A percentile compares a stretch with the other conserved stretches of the same genome.
phyloP scores from a whole-genome alignment of 805 yeast species.

The Metschnikowia koreensis region DNA sequence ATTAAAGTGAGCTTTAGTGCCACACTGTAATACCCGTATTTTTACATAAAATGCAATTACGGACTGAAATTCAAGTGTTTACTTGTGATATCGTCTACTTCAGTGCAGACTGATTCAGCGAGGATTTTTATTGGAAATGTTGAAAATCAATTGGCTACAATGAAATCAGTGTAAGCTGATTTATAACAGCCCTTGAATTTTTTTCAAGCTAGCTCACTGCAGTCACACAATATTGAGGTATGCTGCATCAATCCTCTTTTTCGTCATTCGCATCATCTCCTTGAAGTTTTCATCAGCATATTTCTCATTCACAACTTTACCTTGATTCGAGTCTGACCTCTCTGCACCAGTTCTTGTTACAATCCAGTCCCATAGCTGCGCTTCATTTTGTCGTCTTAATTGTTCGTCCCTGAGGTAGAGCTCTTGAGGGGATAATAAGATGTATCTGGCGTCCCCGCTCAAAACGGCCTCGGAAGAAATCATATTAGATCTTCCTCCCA shows the following conservation, averaged over 20 bases:
- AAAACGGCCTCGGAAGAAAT: background rate
- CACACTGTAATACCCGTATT: too few species aligned
- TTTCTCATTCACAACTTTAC: background rate
- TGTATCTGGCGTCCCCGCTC: slow-evolving; percentile 1
- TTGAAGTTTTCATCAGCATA: slow-evolving; percentile 12
- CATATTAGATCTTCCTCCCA: background rate
- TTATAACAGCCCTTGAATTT: background rate
- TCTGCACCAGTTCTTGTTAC: slow-evolving; percentile 10
- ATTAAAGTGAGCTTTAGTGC: too few species aligned
- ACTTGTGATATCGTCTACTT: too few species aligned
- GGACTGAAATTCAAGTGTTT: too few species aligned
- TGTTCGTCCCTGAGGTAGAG: slow-evolving; percentile 9
- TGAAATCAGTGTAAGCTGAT: background rate
- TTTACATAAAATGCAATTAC: too few species aligned
- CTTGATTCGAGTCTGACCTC: background rate
- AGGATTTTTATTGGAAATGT: too few species aligned
- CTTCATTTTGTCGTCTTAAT: slow-evolving; percentile 6
- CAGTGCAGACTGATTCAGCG: too few species aligned
- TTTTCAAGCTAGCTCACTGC: background rate
- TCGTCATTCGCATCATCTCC: slow-evolving; percentile 18
- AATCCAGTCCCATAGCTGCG: slow-evolving; percentile 20
- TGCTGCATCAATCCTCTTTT: slow-evolving; percentile 14
- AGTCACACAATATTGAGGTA: slow-evolving; percentile 8
- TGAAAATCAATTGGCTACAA: too few species aligned
- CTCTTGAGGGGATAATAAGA: slow-evolving; percentile 13